A percentile compares a stretch with the other conserved stretches of the same genome.
Conservation (phyloP, 768 basidiomycete species). For the Stropharia rugosoannulata region DNA sequence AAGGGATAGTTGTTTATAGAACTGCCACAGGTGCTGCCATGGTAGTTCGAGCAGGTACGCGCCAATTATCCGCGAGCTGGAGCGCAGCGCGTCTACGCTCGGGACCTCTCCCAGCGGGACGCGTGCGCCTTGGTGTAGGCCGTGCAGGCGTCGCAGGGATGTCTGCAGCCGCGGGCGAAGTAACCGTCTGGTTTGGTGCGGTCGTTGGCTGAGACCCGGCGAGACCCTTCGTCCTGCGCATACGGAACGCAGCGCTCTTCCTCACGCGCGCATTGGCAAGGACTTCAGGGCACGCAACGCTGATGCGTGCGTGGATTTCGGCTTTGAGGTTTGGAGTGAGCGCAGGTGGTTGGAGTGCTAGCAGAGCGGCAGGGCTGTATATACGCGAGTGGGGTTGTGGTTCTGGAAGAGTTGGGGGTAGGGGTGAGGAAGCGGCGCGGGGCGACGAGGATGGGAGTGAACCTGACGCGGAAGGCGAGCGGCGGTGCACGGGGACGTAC, state of each 20-base stretch:
- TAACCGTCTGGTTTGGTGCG: no score
- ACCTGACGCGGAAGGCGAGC: background rate
- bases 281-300: conserved; percentile 1
- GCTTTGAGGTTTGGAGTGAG: background rate
- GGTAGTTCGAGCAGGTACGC: background rate
- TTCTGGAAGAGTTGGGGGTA: background rate
- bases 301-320: background rate
- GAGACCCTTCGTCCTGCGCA: background rate
- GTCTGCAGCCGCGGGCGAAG: background rate
- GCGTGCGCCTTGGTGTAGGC: background rate
- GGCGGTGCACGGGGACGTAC: conserved; percentile 1
- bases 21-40: no score
- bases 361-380: background rate
- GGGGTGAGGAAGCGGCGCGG: background rate
- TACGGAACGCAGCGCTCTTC: background rate
- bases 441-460: background rate
- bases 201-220: no score
- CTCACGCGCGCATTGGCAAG: background rate
- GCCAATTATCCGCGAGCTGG: background rate
- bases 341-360: background rate
- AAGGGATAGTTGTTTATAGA: no score
- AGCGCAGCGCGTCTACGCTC: conserved; percentile 3
- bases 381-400: background rate
- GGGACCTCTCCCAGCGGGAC: background rate
- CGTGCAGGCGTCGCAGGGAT: background rate